These are phyloP conservation scores for Cryphonectria parasitica DNA, from an alignment of 2,329 filamentous ascomycete genomes.

Conservation along the genomic window DNA sequence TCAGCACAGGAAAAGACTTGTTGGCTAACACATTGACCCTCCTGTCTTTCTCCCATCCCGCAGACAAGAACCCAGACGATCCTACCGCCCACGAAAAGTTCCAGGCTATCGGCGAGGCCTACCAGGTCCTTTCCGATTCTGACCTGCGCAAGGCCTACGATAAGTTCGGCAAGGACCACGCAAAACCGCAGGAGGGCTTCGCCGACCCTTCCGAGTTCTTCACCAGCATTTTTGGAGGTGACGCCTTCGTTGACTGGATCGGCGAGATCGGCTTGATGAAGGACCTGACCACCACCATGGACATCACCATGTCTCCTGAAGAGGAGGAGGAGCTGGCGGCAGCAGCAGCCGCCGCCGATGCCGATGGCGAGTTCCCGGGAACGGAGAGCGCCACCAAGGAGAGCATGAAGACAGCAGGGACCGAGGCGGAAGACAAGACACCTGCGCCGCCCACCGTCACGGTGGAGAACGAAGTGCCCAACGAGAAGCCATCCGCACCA, in stretches of 20 bases:
- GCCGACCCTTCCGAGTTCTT: slow-evolving; percentile 98
- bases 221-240: slow-evolving; percentile 95
- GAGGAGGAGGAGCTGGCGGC: slow-evolving; percentile 67
- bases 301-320: slow-evolving; percentile 85
- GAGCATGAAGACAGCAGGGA: slow-evolving; percentile 50
- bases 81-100: slow-evolving; percentile 93
- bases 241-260: slow-evolving; percentile 94
- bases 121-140: slow-evolving; percentile 82
- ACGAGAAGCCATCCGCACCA: slow-evolving; percentile 31
- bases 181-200: slow-evolving; percentile 89
- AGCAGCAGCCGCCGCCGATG: slow-evolving; percentile 34
- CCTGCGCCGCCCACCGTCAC: slow-evolving; percentile 44
- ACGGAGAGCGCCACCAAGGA: slow-evolving; percentile 61
- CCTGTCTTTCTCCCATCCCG: slow-evolving; percentile 23
- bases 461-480: slow-evolving; percentile 40
- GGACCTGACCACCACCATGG: slow-evolving; percentile 96
- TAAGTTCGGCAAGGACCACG: slow-evolving; percentile 94
- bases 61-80: slow-evolving; percentile 97
- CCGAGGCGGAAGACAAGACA: slow-evolving; percentile 36
- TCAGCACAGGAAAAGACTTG: neutral
- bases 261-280: slow-evolving; percentile 99
- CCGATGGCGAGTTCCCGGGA: slow-evolving; percentile 58
- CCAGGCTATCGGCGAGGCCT: slow-evolving; percentile 78
- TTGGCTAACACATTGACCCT: neutral
- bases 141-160: slow-evolving; percentile 92